These are phyloP conservation scores for Penicillium cosmopolitanum DNA, from an alignment of 495 filamentous ascomycete genomes.

Conservation along the genomic window DNA sequence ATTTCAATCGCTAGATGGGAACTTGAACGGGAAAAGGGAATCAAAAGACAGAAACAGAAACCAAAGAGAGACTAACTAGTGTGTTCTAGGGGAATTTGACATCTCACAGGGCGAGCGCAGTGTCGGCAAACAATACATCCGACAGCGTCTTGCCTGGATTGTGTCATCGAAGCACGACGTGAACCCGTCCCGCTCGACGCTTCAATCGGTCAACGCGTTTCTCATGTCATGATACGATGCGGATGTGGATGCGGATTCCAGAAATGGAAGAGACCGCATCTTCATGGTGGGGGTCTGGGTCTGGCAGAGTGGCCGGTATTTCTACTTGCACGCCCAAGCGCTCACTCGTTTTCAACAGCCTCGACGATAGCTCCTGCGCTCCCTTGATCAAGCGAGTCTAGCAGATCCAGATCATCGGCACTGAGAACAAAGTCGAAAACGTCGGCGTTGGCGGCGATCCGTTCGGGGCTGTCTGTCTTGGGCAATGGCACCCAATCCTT, in stretches of 20 bases:
- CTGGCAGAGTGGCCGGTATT: neutral
- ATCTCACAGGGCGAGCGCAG: constrained; percentile 28
- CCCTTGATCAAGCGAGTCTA: constrained; percentile 71
- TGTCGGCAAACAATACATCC: constrained; percentile 76
- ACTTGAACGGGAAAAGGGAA: constrained; percentile 21
- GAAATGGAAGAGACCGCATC: constrained; percentile 34
- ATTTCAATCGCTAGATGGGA: constrained; percentile 29
- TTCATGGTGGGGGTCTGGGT: neutral
- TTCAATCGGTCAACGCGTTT: constrained; percentile 87
- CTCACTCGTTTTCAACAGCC: constrained; percentile 52
- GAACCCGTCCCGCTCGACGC: constrained; percentile 77
- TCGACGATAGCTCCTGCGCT: constrained; percentile 55
- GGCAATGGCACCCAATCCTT: constrained; percentile 75
- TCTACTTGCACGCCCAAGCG: neutral
- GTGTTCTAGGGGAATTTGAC: constrained; percentile 36
- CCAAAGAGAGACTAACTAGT: constrained; percentile 19
- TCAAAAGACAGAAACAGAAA: constrained; percentile 7
- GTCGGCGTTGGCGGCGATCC: constrained; percentile 66
- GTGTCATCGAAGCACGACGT: constrained; percentile 71
- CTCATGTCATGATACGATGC: constrained; percentile 85
- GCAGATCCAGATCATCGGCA: constrained; percentile 60
- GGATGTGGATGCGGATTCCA: constrained; percentile 22
- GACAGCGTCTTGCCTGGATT: constrained; percentile 76
- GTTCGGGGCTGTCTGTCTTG: constrained; percentile 66
- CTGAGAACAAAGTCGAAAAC: constrained; percentile 69